Base-by-base conservation (phyloP, 2,329 filamentous ascomycete genomes). In the Purpureocillium takamizusanense region DNA sequence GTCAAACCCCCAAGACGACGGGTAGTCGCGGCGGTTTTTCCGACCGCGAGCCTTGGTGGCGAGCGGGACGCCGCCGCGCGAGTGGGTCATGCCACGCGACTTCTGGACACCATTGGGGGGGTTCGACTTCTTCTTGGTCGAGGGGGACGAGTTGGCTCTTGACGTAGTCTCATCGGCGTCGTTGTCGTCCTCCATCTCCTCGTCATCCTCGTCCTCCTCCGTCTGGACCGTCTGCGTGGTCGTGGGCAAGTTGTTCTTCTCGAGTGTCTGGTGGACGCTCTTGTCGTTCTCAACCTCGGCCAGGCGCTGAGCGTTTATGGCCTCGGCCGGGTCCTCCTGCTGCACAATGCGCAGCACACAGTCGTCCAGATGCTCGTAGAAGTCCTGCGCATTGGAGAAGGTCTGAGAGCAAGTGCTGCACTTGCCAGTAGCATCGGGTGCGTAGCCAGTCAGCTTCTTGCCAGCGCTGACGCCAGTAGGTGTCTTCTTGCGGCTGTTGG, bases 331-430 rank as follows among this genome's bases (percentile, higher is more conserved):
- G 47, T 84, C 80, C 56, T 82, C 78, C 57, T 82, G 78, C 57
- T 83, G 79, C 18, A 83, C 80, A 51, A 83, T 82, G 56, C 78
- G 76, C 46, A 83, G 65, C 43, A 83, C 80, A 54, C 80, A 83
- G 63, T 83, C 79, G 51, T 83, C 90, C 56, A 97, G 70, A 73
- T 97, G 90, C 73, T 97, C 92, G 61, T 97, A 97, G 65, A 97
- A 97, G 65, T 97, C 90, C 60, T 97, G 90, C 5, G 89, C 88
- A 53, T 87, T 95, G 66, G 76, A 78, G 63, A 97, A 97, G 11
- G 84, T 95, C 42, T 81, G 77, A 12, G 85, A 86, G 65, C 92
- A 98, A 36, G 89, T 97, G 18, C 88, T 95, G 64, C 92, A 97
- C 67, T 92, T 95, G 63, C 89, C 90, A 12, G 88, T 92, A 25